Evolutionary conservation across 2,329 filamentous ascomycete species (phyloP).

Genomic region (Phialophora expanda): DNA sequence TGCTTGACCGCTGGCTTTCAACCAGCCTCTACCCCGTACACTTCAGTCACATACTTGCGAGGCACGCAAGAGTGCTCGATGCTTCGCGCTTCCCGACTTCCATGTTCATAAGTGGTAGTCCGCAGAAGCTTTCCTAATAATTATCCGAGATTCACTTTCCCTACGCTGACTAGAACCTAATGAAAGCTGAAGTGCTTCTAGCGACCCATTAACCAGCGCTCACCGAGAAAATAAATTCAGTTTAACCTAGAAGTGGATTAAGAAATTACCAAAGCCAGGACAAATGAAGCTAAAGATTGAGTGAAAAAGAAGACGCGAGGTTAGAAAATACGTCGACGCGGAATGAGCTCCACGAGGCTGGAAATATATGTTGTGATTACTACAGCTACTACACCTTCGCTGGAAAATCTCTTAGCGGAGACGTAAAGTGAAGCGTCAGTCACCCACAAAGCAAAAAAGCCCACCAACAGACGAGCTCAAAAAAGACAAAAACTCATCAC

Average conservation of each 20-base stretch:
- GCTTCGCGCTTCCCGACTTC: background rate
- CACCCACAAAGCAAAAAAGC: background rate
- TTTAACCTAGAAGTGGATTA: background rate
- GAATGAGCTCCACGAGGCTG: background rate
- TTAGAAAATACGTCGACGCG: background rate
- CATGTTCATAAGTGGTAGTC: background rate
- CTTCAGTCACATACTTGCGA: background rate
- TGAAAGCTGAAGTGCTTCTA: background rate
- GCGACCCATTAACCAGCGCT: background rate
- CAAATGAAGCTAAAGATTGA: too few species aligned
- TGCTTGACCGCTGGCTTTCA: background rate
- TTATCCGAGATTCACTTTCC: too few species aligned
- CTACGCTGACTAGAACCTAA: too few species aligned
- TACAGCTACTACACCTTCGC: background rate
- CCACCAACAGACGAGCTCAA: background rate
- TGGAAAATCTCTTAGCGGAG: background rate
- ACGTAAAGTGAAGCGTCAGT: background rate
- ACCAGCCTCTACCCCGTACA: background rate
- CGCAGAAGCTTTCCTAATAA: too few species aligned
- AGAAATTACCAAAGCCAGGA: background rate
- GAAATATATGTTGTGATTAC: background rate
- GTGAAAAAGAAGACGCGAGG: background rate
- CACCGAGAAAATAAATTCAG: background rate
- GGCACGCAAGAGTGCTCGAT: background rate
- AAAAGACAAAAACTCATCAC: background rate